A percentile compares a stretch with the other conserved stretches of the same genome.
These are phyloP conservation scores for Melaleuca quinquenervia DNA, from an alignment of 345 rosid genomes.

Conservation along the genomic window DNA sequence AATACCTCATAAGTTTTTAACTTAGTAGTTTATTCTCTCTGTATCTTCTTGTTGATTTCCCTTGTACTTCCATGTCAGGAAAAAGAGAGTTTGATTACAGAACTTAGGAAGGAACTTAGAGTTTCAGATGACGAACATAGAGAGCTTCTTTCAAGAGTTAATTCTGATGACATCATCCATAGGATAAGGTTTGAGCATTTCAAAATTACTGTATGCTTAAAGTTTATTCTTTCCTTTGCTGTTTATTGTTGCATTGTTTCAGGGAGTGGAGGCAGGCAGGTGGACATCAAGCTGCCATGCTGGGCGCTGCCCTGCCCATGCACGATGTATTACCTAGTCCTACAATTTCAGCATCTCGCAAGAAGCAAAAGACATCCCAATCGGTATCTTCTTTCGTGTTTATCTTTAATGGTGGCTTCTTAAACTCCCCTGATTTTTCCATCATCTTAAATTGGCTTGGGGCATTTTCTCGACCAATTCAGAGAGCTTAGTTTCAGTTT, in stretches of 20 bases:
- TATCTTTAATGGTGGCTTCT: not conserved
- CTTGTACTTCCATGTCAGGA: conserved; percentile 33
- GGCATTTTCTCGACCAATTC: not conserved
- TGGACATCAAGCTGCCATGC: conserved; percentile 49
- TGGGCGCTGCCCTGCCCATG: conserved; percentile 30
- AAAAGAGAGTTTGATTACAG: conserved; percentile 88
- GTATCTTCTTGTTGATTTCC: not conserved
- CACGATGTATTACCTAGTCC: conserved; percentile 72
- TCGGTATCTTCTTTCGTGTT: conserved; percentile 27
- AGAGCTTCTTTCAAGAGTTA: conserved; percentile 71
- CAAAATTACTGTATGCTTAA: not conserved
- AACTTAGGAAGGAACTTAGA: conserved; percentile 84
- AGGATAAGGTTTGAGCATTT: conserved; percentile 60
- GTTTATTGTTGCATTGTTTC: not conserved
- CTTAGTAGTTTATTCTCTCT: not conserved
- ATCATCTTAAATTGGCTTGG: not conserved
- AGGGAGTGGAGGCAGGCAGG: conserved; percentile 94
- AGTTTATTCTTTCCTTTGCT: not conserved
- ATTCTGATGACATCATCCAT: conserved; percentile 69
- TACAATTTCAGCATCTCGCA: conserved; percentile 64
- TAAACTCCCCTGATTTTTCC: not conserved
- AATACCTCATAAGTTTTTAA: not conserved
- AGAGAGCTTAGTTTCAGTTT: not conserved
- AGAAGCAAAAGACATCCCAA: conserved; percentile 72
- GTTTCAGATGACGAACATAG: conserved; percentile 98